A percentile compares a stretch with the other conserved stretches of the same genome.
Evolutionary conservation across 495 filamentous ascomycete species (phyloP).

Genomic region (Cudoniella acicularis): DNA sequence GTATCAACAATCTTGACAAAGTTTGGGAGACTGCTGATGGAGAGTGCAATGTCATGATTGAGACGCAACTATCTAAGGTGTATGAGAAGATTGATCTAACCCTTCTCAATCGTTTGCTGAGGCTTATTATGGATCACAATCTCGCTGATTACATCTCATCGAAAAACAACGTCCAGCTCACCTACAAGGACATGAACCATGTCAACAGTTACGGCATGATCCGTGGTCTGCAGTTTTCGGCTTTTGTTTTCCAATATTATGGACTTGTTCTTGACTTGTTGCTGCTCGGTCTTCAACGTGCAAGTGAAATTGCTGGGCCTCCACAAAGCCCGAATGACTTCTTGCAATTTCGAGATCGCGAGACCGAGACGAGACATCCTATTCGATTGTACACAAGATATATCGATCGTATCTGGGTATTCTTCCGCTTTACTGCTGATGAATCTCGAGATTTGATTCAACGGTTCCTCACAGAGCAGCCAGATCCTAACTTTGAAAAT

Average conservation of each 20-base stretch:
- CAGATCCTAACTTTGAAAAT: constrained; percentile 99
- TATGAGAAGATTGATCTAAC: constrained; percentile 99
- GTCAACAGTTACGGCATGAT: constrained; percentile 99
- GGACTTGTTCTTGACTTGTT: constrained; percentile 93
- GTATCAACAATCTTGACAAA: constrained; percentile 97
- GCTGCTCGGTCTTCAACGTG: constrained; percentile 88
- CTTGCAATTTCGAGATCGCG: constrained; percentile 89
- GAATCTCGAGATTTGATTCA: constrained; percentile 96
- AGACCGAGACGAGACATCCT: constrained; percentile 87
- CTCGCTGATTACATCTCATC: constrained; percentile 98
- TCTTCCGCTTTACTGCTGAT: constrained; percentile 88
- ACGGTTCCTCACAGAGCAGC: constrained; percentile 95
- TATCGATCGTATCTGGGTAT: constrained; percentile 98
- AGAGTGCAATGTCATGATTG: constrained; percentile 98
- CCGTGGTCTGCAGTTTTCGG: constrained; percentile 94
- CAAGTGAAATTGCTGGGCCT: constrained; percentile 96
- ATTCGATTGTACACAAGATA: constrained; percentile 97
- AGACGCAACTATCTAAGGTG: constrained; percentile 96
- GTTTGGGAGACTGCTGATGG: constrained; percentile 96
- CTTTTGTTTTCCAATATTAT: constrained; percentile 99
- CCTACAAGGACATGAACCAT: constrained; percentile 99
- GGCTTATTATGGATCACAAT: constrained; percentile 99
- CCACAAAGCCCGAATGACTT: constrained; percentile 97
- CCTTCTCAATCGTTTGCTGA: constrained; percentile 84
- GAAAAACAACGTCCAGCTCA: constrained; percentile 99